Evolutionary conservation across 2,329 filamentous ascomycete genomes (phyloP).

Genomic region (Plenodomus tracheiphilus): DNA sequence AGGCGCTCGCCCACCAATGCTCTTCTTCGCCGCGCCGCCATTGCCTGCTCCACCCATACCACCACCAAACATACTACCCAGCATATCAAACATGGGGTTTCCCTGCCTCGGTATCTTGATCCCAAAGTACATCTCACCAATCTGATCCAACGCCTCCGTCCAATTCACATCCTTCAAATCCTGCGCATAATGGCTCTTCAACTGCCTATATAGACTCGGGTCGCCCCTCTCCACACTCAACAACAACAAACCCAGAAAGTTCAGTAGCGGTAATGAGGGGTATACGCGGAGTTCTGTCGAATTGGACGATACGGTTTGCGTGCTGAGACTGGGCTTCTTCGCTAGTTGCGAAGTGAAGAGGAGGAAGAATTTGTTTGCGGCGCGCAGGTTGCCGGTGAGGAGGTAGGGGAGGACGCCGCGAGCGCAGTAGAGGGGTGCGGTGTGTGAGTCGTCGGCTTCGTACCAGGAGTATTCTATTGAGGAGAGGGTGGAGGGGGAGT

Average conservation of each 20-base stretch:
- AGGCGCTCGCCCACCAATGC: slow-evolving; percentile 41
- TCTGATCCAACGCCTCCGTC: slow-evolving; percentile 77
- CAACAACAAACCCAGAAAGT: slow-evolving; percentile 85
- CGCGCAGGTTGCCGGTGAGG: slow-evolving; percentile 84
- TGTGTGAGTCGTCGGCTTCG: slow-evolving; percentile 82
- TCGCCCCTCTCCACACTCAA: slow-evolving; percentile 79
- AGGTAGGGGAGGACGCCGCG: slow-evolving; percentile 90
- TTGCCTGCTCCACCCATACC: slow-evolving; percentile 52
- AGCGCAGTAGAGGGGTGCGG: slow-evolving; percentile 81
- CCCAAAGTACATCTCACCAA: slow-evolving; percentile 96
- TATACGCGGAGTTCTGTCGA: slow-evolving; percentile 79
- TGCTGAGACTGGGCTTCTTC: slow-evolving; percentile 65
- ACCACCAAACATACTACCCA: slow-evolving; percentile 91
- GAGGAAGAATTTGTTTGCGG: slow-evolving; percentile 80
- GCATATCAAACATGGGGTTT: slow-evolving; percentile 96
- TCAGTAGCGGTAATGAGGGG: slow-evolving; percentile 88
- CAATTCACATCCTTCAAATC: slow-evolving; percentile 80
- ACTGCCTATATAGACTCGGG: slow-evolving; percentile 77
- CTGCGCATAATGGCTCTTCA: slow-evolving; percentile 77
- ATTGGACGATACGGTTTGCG: slow-evolving; percentile 78
- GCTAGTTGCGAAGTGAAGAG: slow-evolving; percentile 72
- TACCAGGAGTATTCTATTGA: slow-evolving; percentile 95
- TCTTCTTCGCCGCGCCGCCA: slow-evolving; percentile 47
- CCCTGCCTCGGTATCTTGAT: slow-evolving; percentile 86
- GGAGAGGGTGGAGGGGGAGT: slow-evolving; percentile 79